These are phyloP conservation scores for Lachancea thermotolerans DNA, from an alignment of 805 yeast species.

Conservation along the genomic window DNA sequence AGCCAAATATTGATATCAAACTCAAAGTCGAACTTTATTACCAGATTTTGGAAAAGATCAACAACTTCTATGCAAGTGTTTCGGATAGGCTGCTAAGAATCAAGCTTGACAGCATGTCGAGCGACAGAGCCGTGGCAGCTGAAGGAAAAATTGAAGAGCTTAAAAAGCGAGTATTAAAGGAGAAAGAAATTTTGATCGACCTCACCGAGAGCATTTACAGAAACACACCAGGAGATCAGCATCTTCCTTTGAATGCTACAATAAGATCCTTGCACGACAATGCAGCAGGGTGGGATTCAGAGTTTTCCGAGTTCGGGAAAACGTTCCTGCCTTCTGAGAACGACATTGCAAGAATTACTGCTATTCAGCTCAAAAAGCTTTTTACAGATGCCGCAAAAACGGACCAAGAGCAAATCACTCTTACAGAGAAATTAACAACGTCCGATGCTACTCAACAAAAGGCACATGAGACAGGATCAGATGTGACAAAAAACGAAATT, in stretches of 20 bases:
- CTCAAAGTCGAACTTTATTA: slow-evolving; percentile 59
- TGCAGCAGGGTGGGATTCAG: slow-evolving; percentile 83
- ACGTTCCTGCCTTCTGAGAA: slow-evolving; percentile 82
- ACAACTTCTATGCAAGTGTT: slow-evolving; percentile 66
- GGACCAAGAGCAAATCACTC: slow-evolving; percentile 1
- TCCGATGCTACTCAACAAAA: neutral
- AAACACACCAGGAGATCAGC: slow-evolving; percentile 53
- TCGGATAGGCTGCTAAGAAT: slow-evolving; percentile 63
- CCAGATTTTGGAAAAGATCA: slow-evolving; percentile 46
- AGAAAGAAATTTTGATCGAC: slow-evolving; percentile 39
- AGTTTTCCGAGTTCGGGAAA: slow-evolving; percentile 72
- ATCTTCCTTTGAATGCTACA: slow-evolving; percentile 62
- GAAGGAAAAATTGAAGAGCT: slow-evolving; percentile 50
- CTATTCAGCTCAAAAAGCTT: slow-evolving; percentile 73
- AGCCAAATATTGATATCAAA: slow-evolving; percentile 59
- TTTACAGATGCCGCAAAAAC: slow-evolving; percentile 46
- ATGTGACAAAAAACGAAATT: neutral
- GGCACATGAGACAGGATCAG: neutral
- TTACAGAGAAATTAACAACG: neutral
- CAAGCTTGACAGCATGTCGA: slow-evolving; percentile 63
- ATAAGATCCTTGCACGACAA: slow-evolving; percentile 68
- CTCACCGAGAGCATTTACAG: slow-evolving; percentile 48
- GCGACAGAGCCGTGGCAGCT: slow-evolving; percentile 68
- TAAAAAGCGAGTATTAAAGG: slow-evolving; percentile 44
- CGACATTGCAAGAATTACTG: slow-evolving; percentile 85